These are phyloP conservation scores for Ophiostoma sp. DNA, from an alignment of 2,329 filamentous ascomycete genomes.

Conservation along the genomic window DNA sequence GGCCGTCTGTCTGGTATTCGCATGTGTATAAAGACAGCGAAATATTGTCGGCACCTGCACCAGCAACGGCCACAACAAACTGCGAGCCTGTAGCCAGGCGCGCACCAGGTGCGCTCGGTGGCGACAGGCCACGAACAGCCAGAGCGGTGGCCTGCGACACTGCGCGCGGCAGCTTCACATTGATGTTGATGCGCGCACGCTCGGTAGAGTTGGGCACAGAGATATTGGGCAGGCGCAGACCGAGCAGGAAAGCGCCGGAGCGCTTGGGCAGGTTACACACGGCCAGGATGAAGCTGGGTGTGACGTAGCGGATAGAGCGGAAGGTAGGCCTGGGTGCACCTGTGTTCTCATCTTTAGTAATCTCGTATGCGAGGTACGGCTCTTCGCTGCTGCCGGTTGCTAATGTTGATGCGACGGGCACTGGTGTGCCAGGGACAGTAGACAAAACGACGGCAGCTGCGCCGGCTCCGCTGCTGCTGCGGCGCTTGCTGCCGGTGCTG, in stretches of 20 bases:
- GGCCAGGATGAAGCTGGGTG: conserved; percentile 52
- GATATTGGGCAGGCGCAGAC: conserved; percentile 42
- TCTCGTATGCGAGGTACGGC: conserved; percentile 48
- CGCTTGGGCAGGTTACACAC: conserved; percentile 55
- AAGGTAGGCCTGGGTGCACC: conserved; percentile 46
- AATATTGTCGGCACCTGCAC: conserved; percentile 65
- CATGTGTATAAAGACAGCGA: conserved; percentile 74
- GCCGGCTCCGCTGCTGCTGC: not conserved
- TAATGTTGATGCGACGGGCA: not conserved
- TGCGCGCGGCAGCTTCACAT: conserved; percentile 52
- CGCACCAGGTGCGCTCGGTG: conserved; percentile 41
- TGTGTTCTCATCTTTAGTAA: conserved; percentile 41
- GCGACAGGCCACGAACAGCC: conserved; percentile 65
- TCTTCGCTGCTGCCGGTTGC: conserved; percentile 39
- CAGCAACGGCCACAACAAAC: conserved; percentile 73
- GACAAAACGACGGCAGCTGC: not conserved
- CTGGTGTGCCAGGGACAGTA: not conserved
- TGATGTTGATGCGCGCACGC: conserved; percentile 46
- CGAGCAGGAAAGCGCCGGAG: conserved; percentile 52
- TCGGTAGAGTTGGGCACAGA: conserved; percentile 31
- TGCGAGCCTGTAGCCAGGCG: conserved; percentile 59
- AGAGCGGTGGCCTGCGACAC: conserved; percentile 73
- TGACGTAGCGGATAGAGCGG: conserved; percentile 55
- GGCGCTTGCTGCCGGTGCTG: conserved; percentile 31
- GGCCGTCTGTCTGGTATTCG: conserved; percentile 53